Base-by-base conservation (phyloP, 345 rosid species). In the Populus ilicifolia region DNA sequence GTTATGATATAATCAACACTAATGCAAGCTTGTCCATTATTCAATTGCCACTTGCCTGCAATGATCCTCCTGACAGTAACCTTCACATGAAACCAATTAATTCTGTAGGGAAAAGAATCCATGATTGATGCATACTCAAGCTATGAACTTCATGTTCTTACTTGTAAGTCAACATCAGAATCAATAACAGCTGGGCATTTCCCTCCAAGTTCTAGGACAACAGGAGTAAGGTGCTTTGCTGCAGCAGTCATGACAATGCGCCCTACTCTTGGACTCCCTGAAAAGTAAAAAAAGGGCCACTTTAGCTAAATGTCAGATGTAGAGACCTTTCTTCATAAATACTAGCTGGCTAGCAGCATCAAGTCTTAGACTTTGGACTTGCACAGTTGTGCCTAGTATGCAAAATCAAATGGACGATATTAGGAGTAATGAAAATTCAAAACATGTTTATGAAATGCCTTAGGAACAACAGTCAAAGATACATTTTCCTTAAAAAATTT, bases 131-230 rank as follows among this genome's bases (percentile, higher is more conserved):
- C 43, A 54, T 9, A 8, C 16, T 21, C 5, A 71, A 52, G 43
- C 33, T 27, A n/a, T 52, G 44, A 8, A 23, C 61, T 21, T 13
- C 21, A 29, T 29, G 56, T 29, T 56, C 77, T 68, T 75, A 85
- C 91, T 43, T 84, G 78, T 62, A 87, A 77, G 71, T 84, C 73
- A 62, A 84, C 66, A 43, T 78, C 82, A 3, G 89, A 80, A 80
- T 89, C 91, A 29, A 87, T 86, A n/a, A 89, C 77, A 2, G 87
- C 89, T 0, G 91, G 91, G 79, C 89, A 85, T 75, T 89, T 89
- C 35, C 91, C 91, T 73, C 89, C 89, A 44, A 87, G 91, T 73
- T 89, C 91, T 46, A 85, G 77, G 59, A 83, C 62, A 27, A 87
- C 86, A 5, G 89, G 89, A 0, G 91, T 85, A 10, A 85, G 89